A percentile compares a stretch with the other conserved stretches of the same genome.
Conservation (phyloP, 495 filamentous ascomycete genomes). For the Annulohypoxylon bovei region DNA sequence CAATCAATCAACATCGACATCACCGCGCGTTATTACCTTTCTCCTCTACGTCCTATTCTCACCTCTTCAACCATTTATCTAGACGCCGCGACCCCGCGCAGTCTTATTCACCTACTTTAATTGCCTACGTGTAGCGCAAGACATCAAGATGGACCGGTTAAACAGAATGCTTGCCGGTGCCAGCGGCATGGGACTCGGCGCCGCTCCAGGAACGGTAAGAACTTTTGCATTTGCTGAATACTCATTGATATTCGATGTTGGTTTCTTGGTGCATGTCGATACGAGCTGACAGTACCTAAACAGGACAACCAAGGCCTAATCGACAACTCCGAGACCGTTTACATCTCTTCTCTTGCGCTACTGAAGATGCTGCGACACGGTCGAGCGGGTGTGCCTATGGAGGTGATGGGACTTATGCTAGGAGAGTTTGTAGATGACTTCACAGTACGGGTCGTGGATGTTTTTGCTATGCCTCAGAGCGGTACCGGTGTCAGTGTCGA, state of each 20-base stretch:
- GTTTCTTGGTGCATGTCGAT: background rate
- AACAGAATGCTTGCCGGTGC: slow-evolving; percentile 82
- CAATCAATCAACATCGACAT: slow-evolving; percentile 17
- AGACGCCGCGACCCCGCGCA: background rate
- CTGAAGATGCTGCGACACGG: slow-evolving; percentile 99
- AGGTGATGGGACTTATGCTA: slow-evolving; percentile 99
- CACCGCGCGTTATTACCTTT: background rate
- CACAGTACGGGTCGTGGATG: slow-evolving; percentile 95
- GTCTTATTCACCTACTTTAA: slow-evolving; percentile 1
- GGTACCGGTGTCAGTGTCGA: slow-evolving; percentile 98
- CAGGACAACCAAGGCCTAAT: slow-evolving; percentile 89
- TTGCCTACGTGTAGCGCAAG: slow-evolving; percentile 20
- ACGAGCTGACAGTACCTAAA: slow-evolving; percentile 20
- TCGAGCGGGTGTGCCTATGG: slow-evolving; percentile 97
- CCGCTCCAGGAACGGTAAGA: slow-evolving; percentile 80
- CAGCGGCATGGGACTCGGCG: slow-evolving; percentile 78
- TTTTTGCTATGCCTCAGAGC: slow-evolving; percentile 99
- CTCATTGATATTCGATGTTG: background rate
- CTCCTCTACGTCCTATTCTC: background rate
- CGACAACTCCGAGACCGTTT: slow-evolving; percentile 99
- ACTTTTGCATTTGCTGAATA: slow-evolving; percentile 3
- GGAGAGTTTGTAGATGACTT: slow-evolving; percentile 99
- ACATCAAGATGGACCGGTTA: slow-evolving; percentile 79
- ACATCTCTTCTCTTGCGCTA: slow-evolving; percentile 96
- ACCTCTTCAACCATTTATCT: background rate